These are phyloP conservation scores for Maudiozyma barnettii DNA, from an alignment of 805 yeast genomes.

Conservation along the genomic window DNA sequence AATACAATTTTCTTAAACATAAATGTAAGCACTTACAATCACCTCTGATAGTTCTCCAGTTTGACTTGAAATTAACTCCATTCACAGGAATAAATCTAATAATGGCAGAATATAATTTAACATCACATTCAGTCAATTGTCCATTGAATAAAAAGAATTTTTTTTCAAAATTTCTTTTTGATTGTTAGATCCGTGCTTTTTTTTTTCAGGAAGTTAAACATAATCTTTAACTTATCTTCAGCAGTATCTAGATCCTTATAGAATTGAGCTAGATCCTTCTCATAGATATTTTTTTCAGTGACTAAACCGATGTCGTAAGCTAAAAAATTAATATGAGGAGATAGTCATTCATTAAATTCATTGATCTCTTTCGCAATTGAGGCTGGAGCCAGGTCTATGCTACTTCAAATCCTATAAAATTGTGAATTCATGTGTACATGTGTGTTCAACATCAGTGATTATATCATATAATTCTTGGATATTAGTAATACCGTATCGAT, in stretches of 20 bases:
- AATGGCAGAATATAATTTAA: conserved; percentile 76
- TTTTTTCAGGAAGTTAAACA: conserved; percentile 48
- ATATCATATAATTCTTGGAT: conserved; percentile 58
- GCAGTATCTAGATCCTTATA: conserved; percentile 63
- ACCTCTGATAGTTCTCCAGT: conserved; percentile 62
- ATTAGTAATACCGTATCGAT: conserved; percentile 46
- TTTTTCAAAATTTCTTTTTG: conserved; percentile 10
- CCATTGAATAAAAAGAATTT: conserved; percentile 50
- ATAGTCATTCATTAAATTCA: conserved; percentile 69
- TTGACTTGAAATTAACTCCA: conserved; percentile 90
- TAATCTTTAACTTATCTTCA: conserved; percentile 60
- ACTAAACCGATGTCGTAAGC: conserved; percentile 91
- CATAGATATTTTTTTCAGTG: conserved; percentile 71
- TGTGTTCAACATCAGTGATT: conserved; percentile 62
- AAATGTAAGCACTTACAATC: conserved; percentile 69
- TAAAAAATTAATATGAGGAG: conserved; percentile 80
- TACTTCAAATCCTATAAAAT: conserved; percentile 78
- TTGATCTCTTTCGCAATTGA: conserved; percentile 49
- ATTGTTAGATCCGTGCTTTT: conserved; percentile 29
- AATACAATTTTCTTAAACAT: conserved; percentile 76
- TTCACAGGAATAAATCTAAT: conserved; percentile 87
- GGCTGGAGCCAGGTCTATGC: conserved; percentile 47
- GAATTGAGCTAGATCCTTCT: conserved; percentile 50
- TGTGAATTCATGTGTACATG: conserved; percentile 84
- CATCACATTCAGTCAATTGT: conserved; percentile 76